Percentiles rank a stretch among this genome's conserved stretches.
Evolutionary conservation across 495 filamentous ascomycete genomes (phyloP).

Genomic region (Hyaloscypha variabilis): DNA sequence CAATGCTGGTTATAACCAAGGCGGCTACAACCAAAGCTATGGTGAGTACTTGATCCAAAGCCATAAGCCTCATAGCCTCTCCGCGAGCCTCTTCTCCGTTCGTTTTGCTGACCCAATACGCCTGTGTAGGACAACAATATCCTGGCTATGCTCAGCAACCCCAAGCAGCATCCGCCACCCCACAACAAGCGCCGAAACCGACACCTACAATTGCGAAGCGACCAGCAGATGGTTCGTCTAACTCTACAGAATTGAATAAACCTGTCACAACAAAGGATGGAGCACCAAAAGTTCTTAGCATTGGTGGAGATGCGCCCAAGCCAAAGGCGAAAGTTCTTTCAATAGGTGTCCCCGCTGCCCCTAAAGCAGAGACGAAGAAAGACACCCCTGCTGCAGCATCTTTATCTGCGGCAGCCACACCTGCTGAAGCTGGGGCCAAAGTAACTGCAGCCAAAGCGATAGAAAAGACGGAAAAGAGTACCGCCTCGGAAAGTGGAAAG

Average conservation of each 20-base stretch:
- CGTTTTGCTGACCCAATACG: conserved; percentile 11
- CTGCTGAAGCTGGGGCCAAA: conserved; percentile 61
- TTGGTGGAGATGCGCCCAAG: conserved; percentile 53
- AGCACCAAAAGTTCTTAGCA: conserved; percentile 55
- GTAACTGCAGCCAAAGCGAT: conserved; percentile 80
- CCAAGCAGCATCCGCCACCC: conserved; percentile 44
- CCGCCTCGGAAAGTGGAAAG: conserved; percentile 51
- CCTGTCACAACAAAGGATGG: conserved; percentile 47
- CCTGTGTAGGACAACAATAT: conserved; percentile 32
- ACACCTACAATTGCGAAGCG: conserved; percentile 71
- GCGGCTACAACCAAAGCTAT: conserved; percentile 62
- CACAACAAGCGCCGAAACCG: conserved; percentile 47
- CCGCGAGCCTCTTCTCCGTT: not conserved
- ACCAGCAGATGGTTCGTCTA: conserved; percentile 42
- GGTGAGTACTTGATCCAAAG: conserved; percentile 39
- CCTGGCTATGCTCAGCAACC: conserved; percentile 45
- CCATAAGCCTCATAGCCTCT: not conserved
- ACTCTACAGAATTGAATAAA: conserved; percentile 46
- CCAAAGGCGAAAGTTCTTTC: conserved; percentile 69
- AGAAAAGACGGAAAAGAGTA: conserved; percentile 71
- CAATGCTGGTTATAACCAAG: conserved; percentile 47
- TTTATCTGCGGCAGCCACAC: conserved; percentile 40
- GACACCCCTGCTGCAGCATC: conserved; percentile 41
- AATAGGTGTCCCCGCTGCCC: conserved; percentile 56
- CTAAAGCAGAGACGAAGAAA: conserved; percentile 47